Conservation (phyloP, 176 grass and related monocot species). For the Carex kokanica region DNA sequence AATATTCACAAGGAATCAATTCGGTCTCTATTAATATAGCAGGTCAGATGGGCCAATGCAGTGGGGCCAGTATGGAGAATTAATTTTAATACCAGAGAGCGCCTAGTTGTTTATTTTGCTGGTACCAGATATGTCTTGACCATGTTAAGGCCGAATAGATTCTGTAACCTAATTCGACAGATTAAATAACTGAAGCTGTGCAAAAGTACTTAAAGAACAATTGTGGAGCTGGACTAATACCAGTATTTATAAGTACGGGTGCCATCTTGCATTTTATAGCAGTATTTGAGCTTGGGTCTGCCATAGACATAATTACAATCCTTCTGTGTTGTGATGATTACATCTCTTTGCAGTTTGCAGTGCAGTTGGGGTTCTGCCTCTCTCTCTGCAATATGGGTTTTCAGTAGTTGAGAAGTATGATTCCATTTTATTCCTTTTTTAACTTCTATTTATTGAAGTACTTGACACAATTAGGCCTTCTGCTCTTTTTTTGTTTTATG, state of each 20-base stretch:
- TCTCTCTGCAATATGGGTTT: slow-evolving; percentile 98
- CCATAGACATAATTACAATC: not conserved
- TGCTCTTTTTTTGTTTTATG: not conserved
- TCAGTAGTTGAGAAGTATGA: slow-evolving; percentile 86
- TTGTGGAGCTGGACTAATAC: not conserved
- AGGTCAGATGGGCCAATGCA: no score
- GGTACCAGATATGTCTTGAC: not conserved
- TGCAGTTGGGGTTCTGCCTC: slow-evolving; percentile 90
- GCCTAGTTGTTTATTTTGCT: not conserved
- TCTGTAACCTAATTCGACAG: not conserved
- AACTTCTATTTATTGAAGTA: slow-evolving; percentile 7
- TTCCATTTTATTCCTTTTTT: slow-evolving; percentile 16
- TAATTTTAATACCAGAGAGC: not conserved
- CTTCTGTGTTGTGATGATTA: not conserved
- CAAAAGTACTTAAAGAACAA: not conserved
- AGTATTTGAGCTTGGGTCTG: not conserved
- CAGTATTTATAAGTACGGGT: not conserved
- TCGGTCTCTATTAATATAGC: not conserved
- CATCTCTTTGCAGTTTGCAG: slow-evolving; percentile 76
- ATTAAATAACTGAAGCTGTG: not conserved
- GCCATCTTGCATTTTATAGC: no score
- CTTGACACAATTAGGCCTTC: not conserved
- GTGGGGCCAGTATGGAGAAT: no score
- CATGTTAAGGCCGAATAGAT: not conserved
- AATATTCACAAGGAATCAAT: not conserved